These are phyloP conservation scores for Argentina anserina DNA, from an alignment of 306 rosid genomes.

Conservation along the genomic window DNA sequence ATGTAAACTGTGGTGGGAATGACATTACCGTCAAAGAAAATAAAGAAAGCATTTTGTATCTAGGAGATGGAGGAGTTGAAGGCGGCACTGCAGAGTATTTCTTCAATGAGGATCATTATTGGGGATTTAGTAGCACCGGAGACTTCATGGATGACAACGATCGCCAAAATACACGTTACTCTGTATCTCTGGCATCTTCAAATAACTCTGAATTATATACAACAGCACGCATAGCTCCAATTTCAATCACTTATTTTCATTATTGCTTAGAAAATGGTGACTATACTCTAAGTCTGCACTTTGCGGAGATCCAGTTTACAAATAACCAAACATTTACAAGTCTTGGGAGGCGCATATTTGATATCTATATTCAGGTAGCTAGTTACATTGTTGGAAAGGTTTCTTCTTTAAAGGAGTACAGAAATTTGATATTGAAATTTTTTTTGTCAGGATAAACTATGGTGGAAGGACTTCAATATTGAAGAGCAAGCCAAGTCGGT, in stretches of 20 bases:
- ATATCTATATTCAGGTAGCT: constrained; percentile 66
- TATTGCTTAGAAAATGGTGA: constrained; percentile 65
- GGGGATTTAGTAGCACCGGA: constrained; percentile 50
- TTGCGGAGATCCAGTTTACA: constrained; percentile 61
- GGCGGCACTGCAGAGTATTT: constrained; percentile 31
- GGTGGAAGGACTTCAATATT: constrained; percentile 50
- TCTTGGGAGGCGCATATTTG: constrained; percentile 58
- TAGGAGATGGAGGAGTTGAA: constrained; percentile 32
- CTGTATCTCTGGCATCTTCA: constrained; percentile 29
- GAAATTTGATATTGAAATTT: constrained; percentile 1
- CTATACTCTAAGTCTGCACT: constrained; percentile 58
- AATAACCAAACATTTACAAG: constrained; percentile 42
- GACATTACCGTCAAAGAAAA: constrained; percentile 23
- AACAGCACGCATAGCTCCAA: constrained; percentile 58
- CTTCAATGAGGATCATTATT: neutral
- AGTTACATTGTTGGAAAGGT: neutral
- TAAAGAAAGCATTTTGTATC: constrained; percentile 3
- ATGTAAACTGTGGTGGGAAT: constrained; percentile 55
- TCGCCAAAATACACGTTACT: constrained; percentile 33
- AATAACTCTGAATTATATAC: constrained; percentile 42
- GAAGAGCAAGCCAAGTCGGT: constrained; percentile 40
- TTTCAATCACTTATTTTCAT: constrained; percentile 64
- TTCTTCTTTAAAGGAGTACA: constrained; percentile 10
- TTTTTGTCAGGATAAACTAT: constrained; percentile 46
- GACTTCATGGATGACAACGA: constrained; percentile 37